phyloP scores from a whole-genome alignment of 2,329 filamentous ascomycete genomes.

The Domatiomyces catenatus region DNA sequence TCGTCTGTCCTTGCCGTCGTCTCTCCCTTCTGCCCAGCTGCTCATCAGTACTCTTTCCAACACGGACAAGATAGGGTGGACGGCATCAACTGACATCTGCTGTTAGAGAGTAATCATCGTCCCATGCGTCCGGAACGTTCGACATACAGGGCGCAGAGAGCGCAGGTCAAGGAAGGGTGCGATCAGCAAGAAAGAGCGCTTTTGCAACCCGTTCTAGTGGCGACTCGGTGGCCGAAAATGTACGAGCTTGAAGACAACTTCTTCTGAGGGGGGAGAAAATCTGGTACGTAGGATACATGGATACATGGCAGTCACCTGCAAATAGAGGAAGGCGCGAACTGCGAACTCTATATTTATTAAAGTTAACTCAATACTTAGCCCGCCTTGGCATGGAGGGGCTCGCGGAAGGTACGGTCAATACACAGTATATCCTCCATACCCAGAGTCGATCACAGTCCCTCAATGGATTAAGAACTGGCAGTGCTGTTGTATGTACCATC shows the following conservation, averaged over 20 bases:
- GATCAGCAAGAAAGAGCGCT: background rate
- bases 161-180: background rate
- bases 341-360: too few relatives aligned
- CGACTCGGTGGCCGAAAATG: background rate
- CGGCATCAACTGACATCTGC: slow-evolving; percentile 44
- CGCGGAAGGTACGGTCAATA: too few relatives aligned
- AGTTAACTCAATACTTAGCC: too few relatives aligned
- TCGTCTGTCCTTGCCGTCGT: slow-evolving; percentile 24
- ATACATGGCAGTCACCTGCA: too few relatives aligned
- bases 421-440: too few relatives aligned
- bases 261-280: slow-evolving; percentile 1
- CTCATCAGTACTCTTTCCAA: background rate
- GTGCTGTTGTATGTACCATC: background rate
- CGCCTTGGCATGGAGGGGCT: too few relatives aligned
- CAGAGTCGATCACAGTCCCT: background rate
- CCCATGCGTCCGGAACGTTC: slow-evolving; percentile 59
- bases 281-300: background rate
- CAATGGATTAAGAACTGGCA: background rate
- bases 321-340: too few relatives aligned
- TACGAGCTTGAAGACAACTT: background rate
- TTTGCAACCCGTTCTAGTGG: background rate
- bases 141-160: slow-evolving; percentile 9
- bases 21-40: background rate
- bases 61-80: background rate
- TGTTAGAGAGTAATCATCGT: slow-evolving; percentile 73